These are phyloP conservation scores for Sicyos edulis DNA, from an alignment of 306 rosid species.

Conservation along the genomic window DNA sequence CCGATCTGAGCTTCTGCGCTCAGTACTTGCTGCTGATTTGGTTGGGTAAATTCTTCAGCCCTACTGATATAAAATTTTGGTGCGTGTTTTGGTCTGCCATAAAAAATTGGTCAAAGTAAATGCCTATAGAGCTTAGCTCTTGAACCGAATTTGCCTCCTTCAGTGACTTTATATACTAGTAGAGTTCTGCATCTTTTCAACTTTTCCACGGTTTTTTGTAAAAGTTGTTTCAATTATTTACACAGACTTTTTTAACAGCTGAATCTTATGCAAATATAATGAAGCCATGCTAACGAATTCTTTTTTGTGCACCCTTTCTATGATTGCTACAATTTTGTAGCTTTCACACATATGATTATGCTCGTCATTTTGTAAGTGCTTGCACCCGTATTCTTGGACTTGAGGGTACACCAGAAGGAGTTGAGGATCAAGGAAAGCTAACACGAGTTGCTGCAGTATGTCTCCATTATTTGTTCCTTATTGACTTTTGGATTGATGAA, in stretches of 20 bases:
- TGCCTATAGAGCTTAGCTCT: constrained; percentile 6
- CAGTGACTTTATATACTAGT: neutral
- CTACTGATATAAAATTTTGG: neutral
- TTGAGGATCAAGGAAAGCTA: constrained; percentile 81
- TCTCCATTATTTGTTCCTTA: constrained; percentile 9
- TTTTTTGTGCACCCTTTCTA: neutral
- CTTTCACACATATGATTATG: constrained; percentile 87
- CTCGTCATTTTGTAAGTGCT: constrained; percentile 86
- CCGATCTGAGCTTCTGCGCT: constrained; percentile 71
- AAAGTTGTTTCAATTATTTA: neutral
- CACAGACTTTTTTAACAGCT: constrained; percentile 1
- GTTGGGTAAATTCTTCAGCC: constrained; percentile 54
- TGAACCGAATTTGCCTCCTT: constrained; percentile 5
- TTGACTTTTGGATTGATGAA: constrained; percentile 10
- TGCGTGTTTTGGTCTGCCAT: constrained; percentile 1
- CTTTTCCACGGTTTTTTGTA: neutral
- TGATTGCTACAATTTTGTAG: constrained; percentile 33
- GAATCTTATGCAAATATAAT: neutral
- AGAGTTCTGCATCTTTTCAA: neutral
- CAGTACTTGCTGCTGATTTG: constrained; percentile 89
- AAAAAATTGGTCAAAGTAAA: neutral
- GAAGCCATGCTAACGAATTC: neutral
- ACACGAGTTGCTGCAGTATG: constrained; percentile 90
- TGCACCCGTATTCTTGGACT: constrained; percentile 86
- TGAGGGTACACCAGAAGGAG: constrained; percentile 90